Evolutionary conservation across 345 rosid species (phyloP), one percentile per base, ranked within the genome.

Genomic region (Nephelium lappaceum): DNA sequence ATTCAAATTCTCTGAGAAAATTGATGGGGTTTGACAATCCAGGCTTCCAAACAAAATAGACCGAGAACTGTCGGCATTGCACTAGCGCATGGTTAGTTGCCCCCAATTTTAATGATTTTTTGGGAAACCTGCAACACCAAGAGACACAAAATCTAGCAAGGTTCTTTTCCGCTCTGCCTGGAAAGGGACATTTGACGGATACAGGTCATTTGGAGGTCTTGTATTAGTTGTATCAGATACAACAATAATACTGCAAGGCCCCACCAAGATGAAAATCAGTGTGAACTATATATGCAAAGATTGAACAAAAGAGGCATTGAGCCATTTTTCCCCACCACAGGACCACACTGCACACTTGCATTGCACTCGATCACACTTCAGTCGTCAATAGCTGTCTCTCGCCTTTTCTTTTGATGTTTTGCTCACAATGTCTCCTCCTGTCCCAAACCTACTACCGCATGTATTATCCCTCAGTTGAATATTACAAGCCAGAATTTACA

Each of bases 351-450:
- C 69, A 47, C 76, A 67, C n/a, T 67, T 38, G 47, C 71, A 25
- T 60, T 38, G 47, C 71, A 57, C 61, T n/a, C 67, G 18, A 49
- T 76, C 67, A 19, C 74, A 19, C 3, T 38, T 77, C 67, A 25
- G 70, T 24, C 69, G 39, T 67, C 42, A 47, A 10, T 73, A 21
- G 18, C 74, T 75, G 43, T 12, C 72, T 47, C 24, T 75, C 60
- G 85, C 78, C 77, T 49, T 83, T 84, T 81, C 82, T 39, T 31
- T 81, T 64, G 82, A 57, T 63, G 71, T 83, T 84, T 79, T 79
- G 83, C 78, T 64, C 10, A 0, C 16, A 0, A 36, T 66, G 24
- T 16, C 18, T 38, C 42, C 55, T 49, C 15, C 43, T 8, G 43
- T 14, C 5, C 14, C 18, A 49, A 49, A 49, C 4, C 36, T 31